Evolutionary conservation across 2,329 filamentous ascomycete genomes (phyloP), one percentile per base, ranked within the genome.

Genomic region (Nigrospora sphaerica): DNA sequence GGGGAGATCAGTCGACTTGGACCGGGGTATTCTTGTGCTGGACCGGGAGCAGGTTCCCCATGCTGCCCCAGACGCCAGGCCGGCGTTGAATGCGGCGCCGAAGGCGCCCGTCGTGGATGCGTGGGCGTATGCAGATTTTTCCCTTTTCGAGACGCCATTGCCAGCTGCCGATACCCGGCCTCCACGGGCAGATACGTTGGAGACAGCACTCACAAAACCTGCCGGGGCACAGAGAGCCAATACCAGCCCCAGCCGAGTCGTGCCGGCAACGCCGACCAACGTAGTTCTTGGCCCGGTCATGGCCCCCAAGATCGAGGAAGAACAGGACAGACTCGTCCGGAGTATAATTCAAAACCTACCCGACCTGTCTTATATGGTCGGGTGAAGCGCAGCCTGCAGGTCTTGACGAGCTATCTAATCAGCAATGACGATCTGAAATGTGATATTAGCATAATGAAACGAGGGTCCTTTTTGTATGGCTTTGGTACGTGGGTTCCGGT

Each of bases 281-380:
- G 49, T 46, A 3, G 42, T 49, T 12, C 49, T 55, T 36, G 50
- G 45, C 7, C 51, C 54, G 5, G 44, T 54, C 16, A 46, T 57
- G 35, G 48, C 16, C 9, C 17, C 32, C 13, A 39, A 40, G 17
- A 35, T 38, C 13, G 42, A 50, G 16, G 45, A 51, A 10, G 52
- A 62, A 32, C 60, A 68, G 16, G 63, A 66, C 13, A 56, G 60
- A 16, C 52, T 63, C 14, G 58, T 68, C 42, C 55, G 57, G 13
- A 54, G 51, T 32, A 65, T 73, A 42, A 49, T 73, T 32, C 56
- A 56, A 41, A 60, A 57, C 43, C 56, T 73, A 17, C 71, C 71
- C 3, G 67, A 73, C 55, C 55, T 73, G 35, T 69, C 71, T 17
- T 73, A 73, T 46, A 73, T 73, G 71, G 52, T 73, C 50, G 61